Base-by-base conservation (phyloP, 108 stramenopile genomes). In the Nitzschia inconspicua region DNA sequence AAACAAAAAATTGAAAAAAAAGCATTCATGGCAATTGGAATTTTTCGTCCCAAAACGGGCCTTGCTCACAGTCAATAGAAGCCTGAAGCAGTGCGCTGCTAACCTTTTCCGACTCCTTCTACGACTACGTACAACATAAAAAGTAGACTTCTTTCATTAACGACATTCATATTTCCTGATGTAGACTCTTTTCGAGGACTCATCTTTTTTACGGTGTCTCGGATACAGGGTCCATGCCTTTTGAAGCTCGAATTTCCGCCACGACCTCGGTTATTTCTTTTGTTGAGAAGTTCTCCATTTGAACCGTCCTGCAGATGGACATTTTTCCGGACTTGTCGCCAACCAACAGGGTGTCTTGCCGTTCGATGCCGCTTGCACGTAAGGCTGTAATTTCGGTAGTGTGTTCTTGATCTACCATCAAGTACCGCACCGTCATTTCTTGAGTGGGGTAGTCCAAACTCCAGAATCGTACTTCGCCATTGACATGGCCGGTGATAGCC, bases 391-490 rank as follows among this genome's bases (percentile, higher is more conserved):
- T 93, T 4, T 84, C 76, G 44, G 82, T 76, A 1, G 74, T 75
- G 61, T 95, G 90, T 43, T 84, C 75, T 30, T 73, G 73, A 36
- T 91, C 86, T 23, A 76, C 75, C 55, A 95, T 34, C 20, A 79
- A 25, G 46, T 89, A 80, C 3, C 78, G 74, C 41, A 83, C 51
- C 1, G 68, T 62, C 22, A 92, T 53, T 39, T 69, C 53, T n/a
- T 51, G 57, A 1, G 63, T 73, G 20, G 81, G 61, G 57, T 80
- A 77, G 60, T 89, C 74, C 24, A 95, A 58, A 19, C 86, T 77
- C 97, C 97, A 98, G 27, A 98, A 79, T 16, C 80, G 72, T 11
- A 96, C 83, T 64, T 94, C 84, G n/a, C 97, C 97, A 60, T 92
- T 90, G 57, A 81, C 77, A 59, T 98, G 97, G 20, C 97, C 97